A percentile compares a stretch with the other conserved stretches of the same genome.
These are phyloP conservation scores for Fraxinus nigra DNA, from an alignment of 305 asterid genomes.

Conservation along the genomic window DNA sequence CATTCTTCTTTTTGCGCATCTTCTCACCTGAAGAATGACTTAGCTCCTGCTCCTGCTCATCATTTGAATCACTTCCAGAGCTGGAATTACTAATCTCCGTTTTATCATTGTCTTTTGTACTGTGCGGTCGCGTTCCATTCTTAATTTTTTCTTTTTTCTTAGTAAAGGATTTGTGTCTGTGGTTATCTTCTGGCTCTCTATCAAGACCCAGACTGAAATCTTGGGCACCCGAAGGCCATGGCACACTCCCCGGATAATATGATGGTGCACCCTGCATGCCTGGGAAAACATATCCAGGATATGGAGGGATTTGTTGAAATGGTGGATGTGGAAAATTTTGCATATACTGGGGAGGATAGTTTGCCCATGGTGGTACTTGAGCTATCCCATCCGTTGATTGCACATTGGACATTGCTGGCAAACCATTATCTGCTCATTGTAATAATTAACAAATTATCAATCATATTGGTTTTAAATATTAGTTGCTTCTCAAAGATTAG, in stretches of 20 bases:
- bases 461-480: background rate
- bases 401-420: constrained; percentile 33
- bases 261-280: constrained; percentile 56
- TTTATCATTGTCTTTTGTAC: constrained; percentile 20
- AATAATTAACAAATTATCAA: constrained; percentile 15
- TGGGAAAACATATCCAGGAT: constrained; percentile 53
- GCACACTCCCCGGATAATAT: constrained; percentile 44
- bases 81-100: constrained; percentile 27
- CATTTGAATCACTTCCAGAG: constrained; percentile 39
- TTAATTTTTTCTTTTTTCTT: constrained; percentile 38
- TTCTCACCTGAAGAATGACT: constrained; percentile 26
- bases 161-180: constrained; percentile 25
- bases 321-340: constrained; percentile 58
- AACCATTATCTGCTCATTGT: constrained; percentile 43
- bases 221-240: constrained; percentile 47
- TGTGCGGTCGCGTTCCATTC: constrained; percentile 5
- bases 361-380: constrained; percentile 54
- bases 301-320: constrained; percentile 52
- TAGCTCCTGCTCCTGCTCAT: constrained; percentile 31
- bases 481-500: background rate
- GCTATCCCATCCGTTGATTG: constrained; percentile 50
- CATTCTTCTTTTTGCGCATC: constrained; percentile 35
- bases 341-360: constrained; percentile 44
- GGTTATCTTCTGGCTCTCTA: constrained; percentile 30
- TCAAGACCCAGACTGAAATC: constrained; percentile 33